Conservation (phyloP, 768 basidiomycete species). For the Mycena floridula region DNA sequence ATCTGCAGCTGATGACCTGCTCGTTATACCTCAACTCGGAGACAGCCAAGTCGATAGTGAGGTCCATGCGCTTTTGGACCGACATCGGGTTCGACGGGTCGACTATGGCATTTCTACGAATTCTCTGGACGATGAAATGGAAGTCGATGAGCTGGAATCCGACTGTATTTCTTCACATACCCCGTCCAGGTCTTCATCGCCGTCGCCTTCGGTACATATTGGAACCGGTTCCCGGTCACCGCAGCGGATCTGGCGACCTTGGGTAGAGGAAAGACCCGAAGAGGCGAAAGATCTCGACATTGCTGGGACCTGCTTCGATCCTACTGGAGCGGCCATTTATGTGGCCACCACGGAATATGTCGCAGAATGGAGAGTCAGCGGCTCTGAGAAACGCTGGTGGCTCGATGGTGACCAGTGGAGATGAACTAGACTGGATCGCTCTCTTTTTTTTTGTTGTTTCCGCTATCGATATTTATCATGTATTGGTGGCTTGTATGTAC, state of each 20-base stretch:
- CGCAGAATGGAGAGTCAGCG: slow-evolving; percentile 72
- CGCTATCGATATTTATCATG: not conserved
- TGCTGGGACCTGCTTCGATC: slow-evolving; percentile 73
- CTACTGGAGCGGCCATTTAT: slow-evolving; percentile 59
- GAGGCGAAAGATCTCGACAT: slow-evolving; percentile 39
- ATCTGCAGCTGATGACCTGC: slow-evolving; percentile 46
- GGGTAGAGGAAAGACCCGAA: slow-evolving; percentile 8
- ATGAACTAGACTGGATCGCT: not conserved
- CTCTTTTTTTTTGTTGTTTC: not conserved
- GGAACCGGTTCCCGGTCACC: slow-evolving; percentile 3
- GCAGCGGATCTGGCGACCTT: not conserved
- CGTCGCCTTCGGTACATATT: slow-evolving; percentile 26
- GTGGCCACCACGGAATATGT: slow-evolving; percentile 60
- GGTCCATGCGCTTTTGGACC: slow-evolving; percentile 47
- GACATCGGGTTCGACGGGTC: slow-evolving; percentile 38
- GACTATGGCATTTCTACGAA: not conserved
- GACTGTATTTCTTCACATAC: slow-evolving; percentile 49
- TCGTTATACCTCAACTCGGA: slow-evolving; percentile 51
- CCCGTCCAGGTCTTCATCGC: slow-evolving; percentile 43
- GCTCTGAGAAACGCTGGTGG: slow-evolving; percentile 74
- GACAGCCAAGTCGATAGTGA: slow-evolving; percentile 51
- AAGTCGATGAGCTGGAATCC: slow-evolving; percentile 48
- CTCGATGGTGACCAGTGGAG: slow-evolving; percentile 25
- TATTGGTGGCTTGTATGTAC: too few species aligned
- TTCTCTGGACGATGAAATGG: slow-evolving; percentile 17